A percentile compares a stretch with the other conserved stretches of the same genome.
Conservation (phyloP, 2,329 filamentous ascomycete species). For the Endoconidiophora polonica region DNA sequence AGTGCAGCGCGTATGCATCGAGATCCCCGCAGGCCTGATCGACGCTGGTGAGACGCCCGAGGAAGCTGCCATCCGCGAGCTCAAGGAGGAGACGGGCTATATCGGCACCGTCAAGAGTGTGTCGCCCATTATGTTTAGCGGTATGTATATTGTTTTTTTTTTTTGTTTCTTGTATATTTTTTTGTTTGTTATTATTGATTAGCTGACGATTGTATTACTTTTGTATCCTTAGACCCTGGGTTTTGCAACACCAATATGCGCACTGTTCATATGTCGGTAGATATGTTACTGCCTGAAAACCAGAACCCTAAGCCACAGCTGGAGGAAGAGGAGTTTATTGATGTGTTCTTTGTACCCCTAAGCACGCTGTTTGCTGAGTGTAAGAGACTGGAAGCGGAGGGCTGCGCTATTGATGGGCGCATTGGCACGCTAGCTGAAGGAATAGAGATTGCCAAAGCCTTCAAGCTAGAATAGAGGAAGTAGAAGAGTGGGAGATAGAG, state of each 20-base stretch:
- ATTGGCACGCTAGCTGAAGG: constrained; percentile 66
- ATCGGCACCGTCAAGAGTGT: constrained; percentile 37
- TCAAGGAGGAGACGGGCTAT: constrained; percentile 52
- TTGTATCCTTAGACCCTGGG: constrained; percentile 30
- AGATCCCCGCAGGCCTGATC: constrained; percentile 47
- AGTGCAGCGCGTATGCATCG: constrained; percentile 40
- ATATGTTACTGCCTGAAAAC: constrained; percentile 53
- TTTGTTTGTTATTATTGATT: no score
- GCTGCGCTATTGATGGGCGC: constrained; percentile 63
- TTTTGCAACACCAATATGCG: constrained; percentile 51
- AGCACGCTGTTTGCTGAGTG: constrained; percentile 48
- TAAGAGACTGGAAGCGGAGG: constrained; percentile 48
- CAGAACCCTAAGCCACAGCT: constrained; percentile 50
- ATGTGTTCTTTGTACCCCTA: constrained; percentile 55
- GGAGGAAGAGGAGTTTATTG: constrained; percentile 70
- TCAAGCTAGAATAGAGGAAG: constrained; percentile 23
- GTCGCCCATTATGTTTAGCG: constrained; percentile 51
- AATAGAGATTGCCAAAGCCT: constrained; percentile 50
- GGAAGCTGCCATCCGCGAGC: constrained; percentile 44
- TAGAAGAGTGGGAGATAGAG: not conserved
- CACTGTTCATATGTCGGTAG: constrained; percentile 58
- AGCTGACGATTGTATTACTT: not conserved
- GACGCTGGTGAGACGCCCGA: constrained; percentile 46
- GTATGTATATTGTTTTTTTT: constrained; percentile 16
- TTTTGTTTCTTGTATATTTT: not conserved